These are phyloP conservation scores for Endocarpon pusillum DNA, from an alignment of 495 filamentous ascomycete genomes.

Conservation along the genomic window DNA sequence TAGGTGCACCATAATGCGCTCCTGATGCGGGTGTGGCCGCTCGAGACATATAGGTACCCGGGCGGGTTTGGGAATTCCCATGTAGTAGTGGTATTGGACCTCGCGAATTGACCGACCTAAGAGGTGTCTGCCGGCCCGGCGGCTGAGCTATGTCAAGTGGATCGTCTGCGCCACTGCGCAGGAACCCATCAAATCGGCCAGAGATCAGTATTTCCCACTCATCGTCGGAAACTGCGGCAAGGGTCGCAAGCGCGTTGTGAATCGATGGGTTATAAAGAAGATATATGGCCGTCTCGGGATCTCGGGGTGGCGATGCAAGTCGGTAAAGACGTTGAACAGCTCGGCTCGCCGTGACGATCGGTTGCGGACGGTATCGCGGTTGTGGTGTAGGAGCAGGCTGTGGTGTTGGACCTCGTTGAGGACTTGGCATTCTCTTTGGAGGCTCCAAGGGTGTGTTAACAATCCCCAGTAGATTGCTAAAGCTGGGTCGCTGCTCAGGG, in stretches of 20 bases:
- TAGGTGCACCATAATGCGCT: conserved; percentile 40
- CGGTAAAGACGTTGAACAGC: conserved; percentile 78
- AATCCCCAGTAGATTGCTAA: conserved; percentile 61
- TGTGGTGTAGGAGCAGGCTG: conserved; percentile 40
- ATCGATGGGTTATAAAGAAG: conserved; percentile 67
- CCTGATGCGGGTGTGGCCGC: conserved; percentile 22
- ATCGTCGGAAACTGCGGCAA: conserved; percentile 65
- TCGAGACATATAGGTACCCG: conserved; percentile 23
- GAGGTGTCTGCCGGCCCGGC: conserved; percentile 5
- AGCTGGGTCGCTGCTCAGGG: conserved; percentile 52
- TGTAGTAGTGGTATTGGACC: conserved; percentile 25
- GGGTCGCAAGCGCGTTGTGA: conserved; percentile 73
- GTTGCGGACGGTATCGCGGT: conserved; percentile 43
- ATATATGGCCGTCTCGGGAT: conserved; percentile 74
- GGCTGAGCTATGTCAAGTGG: too few relatives aligned
- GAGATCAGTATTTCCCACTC: conserved; percentile 97
- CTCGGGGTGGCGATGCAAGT: conserved; percentile 49
- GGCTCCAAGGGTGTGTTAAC: conserved; percentile 30
- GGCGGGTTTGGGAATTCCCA: conserved; percentile 11
- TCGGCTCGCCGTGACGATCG: conserved; percentile 50
- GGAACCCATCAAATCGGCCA: conserved; percentile 91
- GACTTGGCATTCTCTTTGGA: conserved; percentile 18
- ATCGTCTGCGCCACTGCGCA: conserved; percentile 81
- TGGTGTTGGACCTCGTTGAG: conserved; percentile 17
- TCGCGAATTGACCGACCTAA: conserved; percentile 10